Conservation (phyloP, 257 asterid genomes). For the Leptodermis oblonga region DNA sequence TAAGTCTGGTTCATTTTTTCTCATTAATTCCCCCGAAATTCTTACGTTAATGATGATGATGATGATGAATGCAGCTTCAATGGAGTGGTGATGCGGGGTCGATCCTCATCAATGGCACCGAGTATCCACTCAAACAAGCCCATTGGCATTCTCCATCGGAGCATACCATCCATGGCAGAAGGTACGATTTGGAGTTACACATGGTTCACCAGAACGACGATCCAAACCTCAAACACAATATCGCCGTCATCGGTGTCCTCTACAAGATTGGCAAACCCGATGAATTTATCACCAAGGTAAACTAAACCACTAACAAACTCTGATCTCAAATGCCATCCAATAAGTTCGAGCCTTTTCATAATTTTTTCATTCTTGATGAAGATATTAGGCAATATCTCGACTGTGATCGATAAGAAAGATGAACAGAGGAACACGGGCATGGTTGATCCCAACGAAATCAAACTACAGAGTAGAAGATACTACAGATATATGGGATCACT, state of each 20-base stretch:
- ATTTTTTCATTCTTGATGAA: slow-evolving; percentile 7
- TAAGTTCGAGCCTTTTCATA: not conserved
- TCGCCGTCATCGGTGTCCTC: slow-evolving; percentile 47
- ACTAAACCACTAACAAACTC: not conserved
- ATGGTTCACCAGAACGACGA: slow-evolving; percentile 50
- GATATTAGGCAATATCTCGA: slow-evolving; percentile 34
- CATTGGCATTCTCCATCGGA: slow-evolving; percentile 91
- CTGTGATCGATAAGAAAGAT: slow-evolving; percentile 25
- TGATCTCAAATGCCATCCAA: not conserved
- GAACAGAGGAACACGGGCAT: slow-evolving; percentile 22
- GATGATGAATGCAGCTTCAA: slow-evolving; percentile 31
- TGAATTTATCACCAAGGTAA: slow-evolving; percentile 54
- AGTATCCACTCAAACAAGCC: slow-evolving; percentile 42
- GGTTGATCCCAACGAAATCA: slow-evolving; percentile 42
- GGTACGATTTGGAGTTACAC: slow-evolving; percentile 70
- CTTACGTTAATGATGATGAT: too few relatives aligned
- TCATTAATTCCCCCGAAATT: too few relatives aligned
- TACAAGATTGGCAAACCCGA: slow-evolving; percentile 63
- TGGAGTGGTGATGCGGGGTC: slow-evolving; percentile 68
- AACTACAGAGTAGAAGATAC: slow-evolving; percentile 19
- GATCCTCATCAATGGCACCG: slow-evolving; percentile 31
- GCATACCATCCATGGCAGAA: slow-evolving; percentile 60
- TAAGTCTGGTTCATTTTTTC: slow-evolving; percentile 10
- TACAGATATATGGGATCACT: slow-evolving; percentile 68
- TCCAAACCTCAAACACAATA: slow-evolving; percentile 27